phyloP scores from a whole-genome alignment of 2,329 filamentous ascomycete species.

The Verticillium tricorpus region DNA sequence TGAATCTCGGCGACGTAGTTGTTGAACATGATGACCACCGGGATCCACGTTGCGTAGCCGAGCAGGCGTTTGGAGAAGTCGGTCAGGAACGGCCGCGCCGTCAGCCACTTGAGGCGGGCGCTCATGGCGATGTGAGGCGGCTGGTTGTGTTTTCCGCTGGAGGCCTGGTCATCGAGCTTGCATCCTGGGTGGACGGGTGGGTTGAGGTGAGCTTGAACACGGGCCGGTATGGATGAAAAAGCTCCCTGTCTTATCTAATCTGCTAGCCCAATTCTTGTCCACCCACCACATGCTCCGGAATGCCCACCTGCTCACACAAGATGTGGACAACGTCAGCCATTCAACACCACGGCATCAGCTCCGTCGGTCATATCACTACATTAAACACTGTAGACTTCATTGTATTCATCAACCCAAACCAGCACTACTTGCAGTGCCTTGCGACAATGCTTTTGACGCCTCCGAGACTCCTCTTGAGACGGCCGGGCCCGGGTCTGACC shows the following conservation, averaged over 20 bases:
- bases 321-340: background rate
- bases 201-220: background rate
- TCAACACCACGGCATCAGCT: background rate
- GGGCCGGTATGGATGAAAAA: background rate
- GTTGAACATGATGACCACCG: constrained; percentile 58
- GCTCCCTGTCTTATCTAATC: constrained; percentile 6
- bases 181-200: background rate
- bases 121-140: constrained; percentile 9
- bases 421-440: constrained; percentile 1
- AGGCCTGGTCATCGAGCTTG: background rate
- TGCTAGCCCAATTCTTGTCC: background rate
- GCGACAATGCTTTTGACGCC: constrained; percentile 3
- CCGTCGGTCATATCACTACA: background rate
- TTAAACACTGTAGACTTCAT: background rate
- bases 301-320: background rate
- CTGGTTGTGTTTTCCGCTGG: background rate
- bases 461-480: background rate
- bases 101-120: constrained; percentile 7
- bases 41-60: constrained; percentile 56
- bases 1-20: constrained; percentile 55
- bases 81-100: background rate
- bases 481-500: background rate
- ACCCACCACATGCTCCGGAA: background rate
- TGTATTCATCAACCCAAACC: constrained; percentile 3
- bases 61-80: constrained; percentile 22